A percentile compares a stretch with the other conserved stretches of the same genome.
Conservation (phyloP, 2,329 filamentous ascomycete species). For the Sclerotinia trifoliorum region DNA sequence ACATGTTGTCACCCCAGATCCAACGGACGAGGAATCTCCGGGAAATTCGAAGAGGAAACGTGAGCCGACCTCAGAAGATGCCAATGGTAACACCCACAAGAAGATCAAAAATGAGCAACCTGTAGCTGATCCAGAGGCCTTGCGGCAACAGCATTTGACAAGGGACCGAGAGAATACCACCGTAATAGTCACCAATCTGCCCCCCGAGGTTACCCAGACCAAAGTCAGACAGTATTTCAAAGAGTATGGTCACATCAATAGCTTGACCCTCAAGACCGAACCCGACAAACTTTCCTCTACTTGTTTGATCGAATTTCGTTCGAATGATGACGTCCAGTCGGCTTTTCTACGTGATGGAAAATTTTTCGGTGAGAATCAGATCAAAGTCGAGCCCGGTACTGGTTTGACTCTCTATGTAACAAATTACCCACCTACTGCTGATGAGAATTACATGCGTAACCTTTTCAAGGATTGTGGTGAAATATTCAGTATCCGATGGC, state of each 20-base stretch:
- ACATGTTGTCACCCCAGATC: constrained; percentile 37
- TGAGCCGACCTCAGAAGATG: constrained; percentile 53
- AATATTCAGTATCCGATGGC: constrained; percentile 82
- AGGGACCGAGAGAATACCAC: constrained; percentile 90
- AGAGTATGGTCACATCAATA: constrained; percentile 82
- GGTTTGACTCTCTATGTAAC: constrained; percentile 83
- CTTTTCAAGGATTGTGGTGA: constrained; percentile 76
- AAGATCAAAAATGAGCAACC: constrained; percentile 52
- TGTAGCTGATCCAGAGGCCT: constrained; percentile 42
- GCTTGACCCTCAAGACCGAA: constrained; percentile 66
- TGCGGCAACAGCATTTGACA: constrained; percentile 52
- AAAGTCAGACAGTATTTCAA: constrained; percentile 87
- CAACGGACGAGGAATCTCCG: constrained; percentile 31
- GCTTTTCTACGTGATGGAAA: constrained; percentile 82
- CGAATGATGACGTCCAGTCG: constrained; percentile 74
- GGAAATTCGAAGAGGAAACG: constrained; percentile 69
- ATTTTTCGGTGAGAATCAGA: constrained; percentile 68
- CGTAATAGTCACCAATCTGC: constrained; percentile 76
- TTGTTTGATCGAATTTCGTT: constrained; percentile 82
- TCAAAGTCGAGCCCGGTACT: constrained; percentile 72
- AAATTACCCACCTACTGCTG: constrained; percentile 79
- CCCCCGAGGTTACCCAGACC: constrained; percentile 64
- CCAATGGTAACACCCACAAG: constrained; percentile 59
- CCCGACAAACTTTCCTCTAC: constrained; percentile 59
- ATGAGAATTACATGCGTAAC: constrained; percentile 66